Evolutionary conservation across 2,329 filamentous ascomycete genomes (phyloP).

Genomic region (Teratosphaeriaceae sp.): DNA sequence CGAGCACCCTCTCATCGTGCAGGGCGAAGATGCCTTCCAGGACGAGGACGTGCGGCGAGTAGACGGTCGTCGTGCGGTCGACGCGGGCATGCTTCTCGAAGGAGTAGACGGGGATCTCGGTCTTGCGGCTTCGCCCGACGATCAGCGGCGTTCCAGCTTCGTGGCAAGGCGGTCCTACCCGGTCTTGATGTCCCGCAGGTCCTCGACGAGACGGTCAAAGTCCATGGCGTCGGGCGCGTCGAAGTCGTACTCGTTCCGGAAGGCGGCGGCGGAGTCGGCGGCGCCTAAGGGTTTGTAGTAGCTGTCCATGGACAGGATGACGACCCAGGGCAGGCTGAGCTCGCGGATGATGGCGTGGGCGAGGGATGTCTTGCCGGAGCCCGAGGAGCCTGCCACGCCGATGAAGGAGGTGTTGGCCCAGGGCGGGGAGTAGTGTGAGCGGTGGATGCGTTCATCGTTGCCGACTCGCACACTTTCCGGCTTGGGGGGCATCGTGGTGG

Average conservation of each 20-base stretch:
- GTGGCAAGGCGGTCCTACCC: constrained; percentile 56
- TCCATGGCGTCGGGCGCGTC: constrained; percentile 92
- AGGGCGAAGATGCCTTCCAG: constrained; percentile 94
- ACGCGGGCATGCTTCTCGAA: constrained; percentile 85
- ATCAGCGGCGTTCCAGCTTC: constrained; percentile 9
- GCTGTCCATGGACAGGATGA: constrained; percentile 96
- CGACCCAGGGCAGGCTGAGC: constrained; percentile 93
- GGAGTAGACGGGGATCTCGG: constrained; percentile 91
- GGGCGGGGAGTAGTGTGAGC: constrained; percentile 79
- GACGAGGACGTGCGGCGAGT: constrained; percentile 92
- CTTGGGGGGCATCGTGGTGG: constrained; percentile 4
- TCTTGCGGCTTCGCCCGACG: constrained; percentile 59
- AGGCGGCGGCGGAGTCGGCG: constrained; percentile 73
- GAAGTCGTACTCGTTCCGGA: constrained; percentile 90
- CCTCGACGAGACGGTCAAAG: constrained; percentile 80
- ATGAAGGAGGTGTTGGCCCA: constrained; percentile 98
- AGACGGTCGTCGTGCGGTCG: constrained; percentile 76
- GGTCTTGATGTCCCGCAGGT: constrained; percentile 76
- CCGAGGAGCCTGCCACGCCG: constrained; percentile 89
- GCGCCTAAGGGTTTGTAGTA: constrained; percentile 88
- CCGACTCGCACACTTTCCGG: neutral
- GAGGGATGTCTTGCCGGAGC: constrained; percentile 90
- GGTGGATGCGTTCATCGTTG: constrained; percentile 11
- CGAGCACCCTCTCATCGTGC: constrained; percentile 77
- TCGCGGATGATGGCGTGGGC: constrained; percentile 85